Percentiles rank a stretch among this genome's conserved stretches.
phyloP scores from a whole-genome alignment of 164 flowering plant species.

The Liquidambar formosana region DNA sequence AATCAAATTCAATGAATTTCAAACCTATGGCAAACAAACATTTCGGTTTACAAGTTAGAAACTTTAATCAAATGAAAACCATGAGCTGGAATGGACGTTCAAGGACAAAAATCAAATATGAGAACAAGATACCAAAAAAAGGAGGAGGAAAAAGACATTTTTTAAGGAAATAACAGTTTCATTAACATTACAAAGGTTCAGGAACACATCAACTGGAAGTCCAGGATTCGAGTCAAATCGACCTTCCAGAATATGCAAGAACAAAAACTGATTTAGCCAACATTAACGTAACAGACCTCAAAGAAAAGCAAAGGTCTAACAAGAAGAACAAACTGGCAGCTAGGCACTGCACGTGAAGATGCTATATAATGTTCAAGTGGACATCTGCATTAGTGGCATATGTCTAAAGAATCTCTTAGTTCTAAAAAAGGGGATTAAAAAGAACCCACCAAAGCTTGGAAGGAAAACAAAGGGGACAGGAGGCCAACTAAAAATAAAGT shows the following conservation, averaged over 20 bases:
- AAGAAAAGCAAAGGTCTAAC: background rate
- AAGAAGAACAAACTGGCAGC: constrained; percentile 7
- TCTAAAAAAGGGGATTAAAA: background rate
- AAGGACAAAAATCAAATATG: background rate
- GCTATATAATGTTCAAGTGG: constrained; percentile 12
- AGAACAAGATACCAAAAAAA: background rate
- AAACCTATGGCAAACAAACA: background rate
- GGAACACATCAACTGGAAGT: background rate
- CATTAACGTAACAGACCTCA: background rate
- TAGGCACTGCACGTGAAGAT: constrained; percentile 27
- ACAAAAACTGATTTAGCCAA: background rate
- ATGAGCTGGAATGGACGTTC: background rate
- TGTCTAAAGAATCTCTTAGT: constrained; percentile 14
- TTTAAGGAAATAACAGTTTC: background rate
- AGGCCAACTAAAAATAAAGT: background rate
- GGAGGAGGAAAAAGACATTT: too few relatives aligned
- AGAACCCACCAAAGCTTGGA: constrained; percentile 3
- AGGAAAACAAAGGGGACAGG: background rate
- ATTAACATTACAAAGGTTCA: background rate
- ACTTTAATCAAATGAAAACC: too few relatives aligned
- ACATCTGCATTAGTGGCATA: too few relatives aligned
- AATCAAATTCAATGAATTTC: background rate
- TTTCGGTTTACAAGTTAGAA: background rate
- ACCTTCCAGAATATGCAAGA: background rate
- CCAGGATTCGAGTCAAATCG: too few relatives aligned